Base-by-base conservation (phyloP, 2,329 filamentous ascomycete species). In the Neurospora crassa region DNA sequence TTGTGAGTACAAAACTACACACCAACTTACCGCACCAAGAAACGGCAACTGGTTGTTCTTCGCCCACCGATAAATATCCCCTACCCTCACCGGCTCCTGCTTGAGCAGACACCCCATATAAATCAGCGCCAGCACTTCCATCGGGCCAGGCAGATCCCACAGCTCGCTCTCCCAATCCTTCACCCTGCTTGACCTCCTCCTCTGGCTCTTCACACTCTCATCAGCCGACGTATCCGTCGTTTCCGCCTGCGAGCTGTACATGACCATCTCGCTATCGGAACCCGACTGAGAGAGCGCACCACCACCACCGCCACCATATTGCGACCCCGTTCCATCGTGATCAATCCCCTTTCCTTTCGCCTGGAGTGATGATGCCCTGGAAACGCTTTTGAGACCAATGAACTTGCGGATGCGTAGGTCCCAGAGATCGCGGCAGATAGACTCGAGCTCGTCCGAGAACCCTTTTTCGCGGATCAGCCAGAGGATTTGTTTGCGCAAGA, bases 381-480 rank as follows among this genome's bases (percentile, higher is more conserved):
- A 83, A 42, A 74, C 83, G 75, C 80, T 79, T 68, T 82, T 82
- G 29, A 92, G 82, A 67, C 84, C 85, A 68, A 87, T 84, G 45
- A 94, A 83, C 69, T 79, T 77, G 45, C 86, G 81, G 2, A 85
- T 83, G 5, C 93, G 88, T 69, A 97, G 82, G 69, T 90, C 86
- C 95, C 96, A 99, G 16, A 99, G 86, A 78, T 97, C 94, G 72
- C 90, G 88, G 5, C 96, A 89, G 11, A 97, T 84, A 8, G 83
- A 90, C 83, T 97, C 93, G 14, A 97, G 84, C 76, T 97, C 91
- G 5, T 84, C 80, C 1, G 91, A 90, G 68, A 96, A 85, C 0
- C 87, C 86, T 78, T 90, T 89, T 6, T 85, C 83, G 29, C 87
- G 82, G 16, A 97, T 83, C 40, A 98, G 83, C 85, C 91, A 94